Conservation (phyloP, 2,329 filamentous ascomycete species). For the Trichoderma atroviride region DNA sequence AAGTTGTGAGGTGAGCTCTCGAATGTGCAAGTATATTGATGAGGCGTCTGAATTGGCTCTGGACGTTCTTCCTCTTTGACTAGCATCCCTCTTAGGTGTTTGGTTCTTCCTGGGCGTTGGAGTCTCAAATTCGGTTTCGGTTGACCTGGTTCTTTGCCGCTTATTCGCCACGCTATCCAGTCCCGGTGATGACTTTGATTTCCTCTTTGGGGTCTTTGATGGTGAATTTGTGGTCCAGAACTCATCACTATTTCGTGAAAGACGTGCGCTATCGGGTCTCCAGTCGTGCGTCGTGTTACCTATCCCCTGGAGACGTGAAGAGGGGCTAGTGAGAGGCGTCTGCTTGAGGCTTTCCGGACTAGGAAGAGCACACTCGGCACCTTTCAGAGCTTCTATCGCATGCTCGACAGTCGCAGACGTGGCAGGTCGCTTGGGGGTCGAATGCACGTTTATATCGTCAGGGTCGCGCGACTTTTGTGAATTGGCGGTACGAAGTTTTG, state of each 20-base stretch:
- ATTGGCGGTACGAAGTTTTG: slow-evolving; percentile 34
- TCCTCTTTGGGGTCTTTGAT: slow-evolving; percentile 8
- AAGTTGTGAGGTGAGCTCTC: slow-evolving; percentile 10
- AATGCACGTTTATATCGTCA: not conserved
- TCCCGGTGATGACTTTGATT: not conserved
- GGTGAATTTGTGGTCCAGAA: slow-evolving; percentile 24
- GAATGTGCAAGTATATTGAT: slow-evolving; percentile 17
- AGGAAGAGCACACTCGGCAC: slow-evolving; percentile 45
- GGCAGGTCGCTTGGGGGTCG: not conserved
- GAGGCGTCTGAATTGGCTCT: not conserved
- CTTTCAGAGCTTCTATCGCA: slow-evolving; percentile 6
- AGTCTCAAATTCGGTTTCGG: not conserved
- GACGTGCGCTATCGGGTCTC: slow-evolving; percentile 31
- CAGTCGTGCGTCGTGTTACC: slow-evolving; percentile 40
- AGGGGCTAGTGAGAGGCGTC: slow-evolving; percentile 33
- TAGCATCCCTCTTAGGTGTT: not conserved
- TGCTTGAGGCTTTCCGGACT: slow-evolving; percentile 47
- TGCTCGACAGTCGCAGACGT: not conserved
- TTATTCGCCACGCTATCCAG: not conserved
- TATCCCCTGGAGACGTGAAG: slow-evolving; percentile 39
- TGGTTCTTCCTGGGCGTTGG: slow-evolving; percentile 13
- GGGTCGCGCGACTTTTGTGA: not conserved
- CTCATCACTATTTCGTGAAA: slow-evolving; percentile 25
- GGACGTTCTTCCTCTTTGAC: not conserved
- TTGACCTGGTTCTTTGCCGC: not conserved